phyloP scores from a whole-genome alignment of 805 yeast genomes.

The Candida orba region DNA sequence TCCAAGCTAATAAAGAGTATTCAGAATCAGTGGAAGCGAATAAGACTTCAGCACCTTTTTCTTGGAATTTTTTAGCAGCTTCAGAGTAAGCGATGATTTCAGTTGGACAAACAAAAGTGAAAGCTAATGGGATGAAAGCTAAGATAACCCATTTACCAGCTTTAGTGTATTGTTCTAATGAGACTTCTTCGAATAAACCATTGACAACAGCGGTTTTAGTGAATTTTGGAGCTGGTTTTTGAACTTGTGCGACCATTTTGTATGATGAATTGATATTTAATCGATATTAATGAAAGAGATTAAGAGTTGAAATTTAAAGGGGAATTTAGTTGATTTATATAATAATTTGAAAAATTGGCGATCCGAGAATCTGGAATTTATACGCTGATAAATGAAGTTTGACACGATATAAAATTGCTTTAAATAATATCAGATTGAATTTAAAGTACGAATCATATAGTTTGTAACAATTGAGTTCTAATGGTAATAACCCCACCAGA shows the following conservation, averaged over 20 bases:
- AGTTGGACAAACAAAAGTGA: slow-evolving; percentile 99
- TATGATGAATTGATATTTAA: neutral
- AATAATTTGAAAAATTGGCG: neutral
- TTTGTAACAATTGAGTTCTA: too few species aligned
- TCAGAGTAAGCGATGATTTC: slow-evolving; percentile 98
- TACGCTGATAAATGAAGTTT: neutral
- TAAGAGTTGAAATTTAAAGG: too few species aligned
- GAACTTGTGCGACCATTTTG: slow-evolving; percentile 83
- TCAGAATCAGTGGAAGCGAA: slow-evolving; percentile 98
- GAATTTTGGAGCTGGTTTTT: slow-evolving; percentile 95
- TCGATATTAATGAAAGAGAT: too few species aligned
- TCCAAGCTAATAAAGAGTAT: slow-evolving; percentile 97
- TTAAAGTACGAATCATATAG: too few species aligned
- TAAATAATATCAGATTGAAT: too few species aligned
- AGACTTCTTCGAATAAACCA: slow-evolving; percentile 92
- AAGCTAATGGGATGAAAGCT: slow-evolving; percentile 97
- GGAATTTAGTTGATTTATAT: neutral
- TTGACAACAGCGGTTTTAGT: slow-evolving; percentile 95
- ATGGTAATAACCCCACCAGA: too few species aligned
- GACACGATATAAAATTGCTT: too few species aligned
- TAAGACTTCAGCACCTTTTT: slow-evolving; percentile 79
- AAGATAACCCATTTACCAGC: slow-evolving; percentile 97
- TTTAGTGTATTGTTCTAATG: slow-evolving; percentile 73
- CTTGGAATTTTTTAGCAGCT: slow-evolving; percentile 84
- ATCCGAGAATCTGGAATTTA: neutral